Conservation (phyloP, 768 basidiomycete species). For the Tylopilus intermedius region DNA sequence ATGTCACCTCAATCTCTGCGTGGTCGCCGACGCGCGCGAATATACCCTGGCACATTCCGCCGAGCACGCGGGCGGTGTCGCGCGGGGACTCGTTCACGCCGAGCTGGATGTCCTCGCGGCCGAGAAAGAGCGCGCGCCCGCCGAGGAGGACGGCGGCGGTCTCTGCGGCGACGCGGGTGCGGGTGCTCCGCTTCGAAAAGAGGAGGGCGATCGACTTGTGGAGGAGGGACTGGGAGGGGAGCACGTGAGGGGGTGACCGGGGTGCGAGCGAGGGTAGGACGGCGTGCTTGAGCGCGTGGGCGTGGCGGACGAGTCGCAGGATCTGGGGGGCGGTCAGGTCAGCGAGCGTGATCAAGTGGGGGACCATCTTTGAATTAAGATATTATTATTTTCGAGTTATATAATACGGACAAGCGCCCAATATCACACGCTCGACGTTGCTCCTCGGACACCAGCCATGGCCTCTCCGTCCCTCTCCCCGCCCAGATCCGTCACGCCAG, state of each 20-base stretch:
- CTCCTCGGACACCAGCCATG: conserved; percentile 6
- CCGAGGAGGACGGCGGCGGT: conserved; percentile 76
- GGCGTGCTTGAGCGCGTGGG: conserved; percentile 57
- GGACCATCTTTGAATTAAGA: conserved; percentile 27
- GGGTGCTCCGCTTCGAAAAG: conserved; percentile 90
- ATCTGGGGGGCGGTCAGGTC: conserved; percentile 81
- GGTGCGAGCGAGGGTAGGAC: conserved; percentile 68
- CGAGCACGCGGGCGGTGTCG: conserved; percentile 84
- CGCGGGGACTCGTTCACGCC: conserved; percentile 88
- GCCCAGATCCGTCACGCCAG: conserved; percentile 46
- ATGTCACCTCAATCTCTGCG: conserved; percentile 79
- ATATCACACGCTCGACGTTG: background rate
- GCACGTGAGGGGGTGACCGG: conserved; percentile 21
- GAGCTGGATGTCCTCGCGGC: conserved; percentile 86
- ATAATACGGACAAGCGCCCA: conserved; percentile 15
- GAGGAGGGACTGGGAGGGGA: conserved; percentile 68
- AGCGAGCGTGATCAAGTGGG: conserved; percentile 84
- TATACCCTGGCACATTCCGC: conserved; percentile 94
- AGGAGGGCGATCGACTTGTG: conserved; percentile 84
- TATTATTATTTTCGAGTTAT: background rate
- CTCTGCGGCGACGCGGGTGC: conserved; percentile 87
- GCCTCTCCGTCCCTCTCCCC: conserved; percentile 33
- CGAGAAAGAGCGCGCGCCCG: conserved; percentile 86
- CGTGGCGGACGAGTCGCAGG: conserved; percentile 54
- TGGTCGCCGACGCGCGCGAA: conserved; percentile 95